phyloP scores from a whole-genome alignment of 2,329 filamentous ascomycete genomes.

The Neofusicoccum umdonicola region DNA sequence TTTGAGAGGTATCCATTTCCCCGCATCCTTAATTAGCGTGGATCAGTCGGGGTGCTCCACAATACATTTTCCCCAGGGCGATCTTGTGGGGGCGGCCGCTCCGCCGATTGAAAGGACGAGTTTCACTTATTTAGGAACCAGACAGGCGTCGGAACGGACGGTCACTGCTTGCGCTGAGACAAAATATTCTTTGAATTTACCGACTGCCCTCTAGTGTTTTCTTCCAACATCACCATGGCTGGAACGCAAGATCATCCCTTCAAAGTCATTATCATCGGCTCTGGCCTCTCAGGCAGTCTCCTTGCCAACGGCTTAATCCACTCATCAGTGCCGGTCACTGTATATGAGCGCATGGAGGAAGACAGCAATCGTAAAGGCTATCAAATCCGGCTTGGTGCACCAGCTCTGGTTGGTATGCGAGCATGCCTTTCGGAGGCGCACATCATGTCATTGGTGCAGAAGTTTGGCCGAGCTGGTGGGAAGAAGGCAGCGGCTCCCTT shows the following conservation, averaged over 20 bases:
- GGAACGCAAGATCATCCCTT: neutral
- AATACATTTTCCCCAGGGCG: neutral
- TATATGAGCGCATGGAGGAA: neutral
- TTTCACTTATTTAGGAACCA: too few species aligned
- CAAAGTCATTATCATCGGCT: neutral
- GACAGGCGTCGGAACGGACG: too few species aligned
- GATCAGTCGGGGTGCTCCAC: too few species aligned
- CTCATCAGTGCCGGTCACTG: neutral
- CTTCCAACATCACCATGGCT: neutral
- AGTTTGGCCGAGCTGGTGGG: neutral
- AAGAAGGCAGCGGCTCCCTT: neutral
- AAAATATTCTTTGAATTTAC: neutral
- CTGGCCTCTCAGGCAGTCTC: neutral
- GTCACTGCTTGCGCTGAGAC: too few species aligned
- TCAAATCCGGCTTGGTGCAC: neutral
- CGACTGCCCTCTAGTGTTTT: neutral
- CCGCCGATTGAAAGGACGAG: neutral
- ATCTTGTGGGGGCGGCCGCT: neutral
- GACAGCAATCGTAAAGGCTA: neutral
- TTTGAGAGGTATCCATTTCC: too few species aligned
- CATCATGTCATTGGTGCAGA: neutral
- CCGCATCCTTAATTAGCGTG: too few species aligned
- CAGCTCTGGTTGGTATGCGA: neutral
- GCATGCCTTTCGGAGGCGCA: neutral
- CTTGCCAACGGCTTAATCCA: neutral